phyloP scores from a whole-genome alignment of 192 early-diverging fungal species.

The Umbelopsis sp. region DNA sequence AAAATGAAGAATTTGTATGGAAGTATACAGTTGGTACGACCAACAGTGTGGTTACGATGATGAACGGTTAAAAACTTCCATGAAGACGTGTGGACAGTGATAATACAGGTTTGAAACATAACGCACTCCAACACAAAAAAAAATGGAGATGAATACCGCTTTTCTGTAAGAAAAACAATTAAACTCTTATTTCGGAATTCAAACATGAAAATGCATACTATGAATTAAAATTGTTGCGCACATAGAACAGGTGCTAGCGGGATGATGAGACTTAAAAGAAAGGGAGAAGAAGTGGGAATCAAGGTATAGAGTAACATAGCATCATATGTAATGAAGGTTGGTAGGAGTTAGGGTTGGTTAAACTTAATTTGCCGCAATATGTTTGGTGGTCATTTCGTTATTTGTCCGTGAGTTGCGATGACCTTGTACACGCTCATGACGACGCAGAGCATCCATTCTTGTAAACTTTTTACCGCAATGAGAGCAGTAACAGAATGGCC shows the following conservation, averaged over 20 bases:
- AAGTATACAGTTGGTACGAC: no score
- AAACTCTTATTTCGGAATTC: conserved; percentile 15
- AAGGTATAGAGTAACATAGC: conserved; percentile 2
- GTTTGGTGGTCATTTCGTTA: neutral
- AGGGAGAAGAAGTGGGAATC: neutral
- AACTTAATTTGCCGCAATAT: conserved; percentile 9
- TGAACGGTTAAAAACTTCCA: no score
- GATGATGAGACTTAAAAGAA: conserved; percentile 2
- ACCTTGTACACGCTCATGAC: conserved; percentile 37
- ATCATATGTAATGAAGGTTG: neutral
- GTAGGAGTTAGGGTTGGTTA: neutral
- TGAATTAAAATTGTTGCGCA: neutral
- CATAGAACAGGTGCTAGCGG: conserved; percentile 12
- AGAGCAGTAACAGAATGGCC: conserved; percentile 30
- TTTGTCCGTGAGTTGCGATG: conserved; percentile 19
- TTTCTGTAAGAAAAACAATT: no score
- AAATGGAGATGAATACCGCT: no score
- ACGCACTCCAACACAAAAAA: neutral
- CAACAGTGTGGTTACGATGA: no score
- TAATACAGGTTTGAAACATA: no score
- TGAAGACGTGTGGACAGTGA: no score
- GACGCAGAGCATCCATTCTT: conserved; percentile 35
- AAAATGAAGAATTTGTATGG: no score
- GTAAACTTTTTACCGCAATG: conserved; percentile 40
- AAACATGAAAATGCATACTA: conserved; percentile 16